phyloP scores from a whole-genome alignment of 352 stramenopile genomes.

The Halophytophthora polymorphica region DNA sequence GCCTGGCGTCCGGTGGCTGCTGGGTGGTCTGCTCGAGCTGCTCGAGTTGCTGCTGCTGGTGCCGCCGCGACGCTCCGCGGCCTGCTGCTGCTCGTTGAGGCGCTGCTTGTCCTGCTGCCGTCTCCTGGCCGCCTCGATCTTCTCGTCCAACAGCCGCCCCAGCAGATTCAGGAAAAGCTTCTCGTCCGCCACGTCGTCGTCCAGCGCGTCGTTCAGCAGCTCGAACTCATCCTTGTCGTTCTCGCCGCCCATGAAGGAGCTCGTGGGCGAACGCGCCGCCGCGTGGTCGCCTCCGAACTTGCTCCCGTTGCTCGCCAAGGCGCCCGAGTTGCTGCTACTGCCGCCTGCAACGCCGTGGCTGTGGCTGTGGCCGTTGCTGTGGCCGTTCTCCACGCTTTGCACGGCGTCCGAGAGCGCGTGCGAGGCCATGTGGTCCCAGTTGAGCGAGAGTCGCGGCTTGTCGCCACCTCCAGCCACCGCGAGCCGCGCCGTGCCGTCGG shows the following conservation, averaged over 20 bases:
- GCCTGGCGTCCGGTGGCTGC: not conserved
- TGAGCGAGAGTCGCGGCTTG: slow-evolving; percentile 21
- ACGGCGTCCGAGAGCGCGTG: slow-evolving; percentile 47
- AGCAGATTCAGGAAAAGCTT: slow-evolving; percentile 73
- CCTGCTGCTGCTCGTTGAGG: slow-evolving; percentile 10
- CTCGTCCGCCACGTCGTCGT: slow-evolving; percentile 62
- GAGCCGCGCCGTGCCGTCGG: slow-evolving; percentile 7
- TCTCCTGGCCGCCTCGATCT: slow-evolving; percentile 37
- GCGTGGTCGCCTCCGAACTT: slow-evolving; percentile 16
- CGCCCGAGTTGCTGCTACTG: not conserved
- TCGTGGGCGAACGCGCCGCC: slow-evolving; percentile 21
- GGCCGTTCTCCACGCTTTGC: slow-evolving; percentile 24
- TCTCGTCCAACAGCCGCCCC: slow-evolving; percentile 61
- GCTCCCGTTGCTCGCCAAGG: slow-evolving; percentile 13
- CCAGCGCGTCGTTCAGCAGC: slow-evolving; percentile 54
- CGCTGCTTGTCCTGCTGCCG: slow-evolving; percentile 20
- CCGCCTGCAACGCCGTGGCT: not conserved
- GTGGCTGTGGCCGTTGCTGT: slow-evolving; percentile 16
- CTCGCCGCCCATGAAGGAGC: slow-evolving; percentile 41
- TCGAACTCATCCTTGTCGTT: slow-evolving; percentile 78
- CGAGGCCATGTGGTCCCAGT: slow-evolving; percentile 61
- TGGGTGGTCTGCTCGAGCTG: not conserved
- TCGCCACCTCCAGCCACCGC: slow-evolving; percentile 4
- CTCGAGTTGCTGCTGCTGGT: slow-evolving; percentile 5
- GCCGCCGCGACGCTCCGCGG: slow-evolving; percentile 5